Evolutionary conservation across 202 grass and related monocot genomes (phyloP).

Genomic region (Bolboschoenoplectus hybrid): DNA sequence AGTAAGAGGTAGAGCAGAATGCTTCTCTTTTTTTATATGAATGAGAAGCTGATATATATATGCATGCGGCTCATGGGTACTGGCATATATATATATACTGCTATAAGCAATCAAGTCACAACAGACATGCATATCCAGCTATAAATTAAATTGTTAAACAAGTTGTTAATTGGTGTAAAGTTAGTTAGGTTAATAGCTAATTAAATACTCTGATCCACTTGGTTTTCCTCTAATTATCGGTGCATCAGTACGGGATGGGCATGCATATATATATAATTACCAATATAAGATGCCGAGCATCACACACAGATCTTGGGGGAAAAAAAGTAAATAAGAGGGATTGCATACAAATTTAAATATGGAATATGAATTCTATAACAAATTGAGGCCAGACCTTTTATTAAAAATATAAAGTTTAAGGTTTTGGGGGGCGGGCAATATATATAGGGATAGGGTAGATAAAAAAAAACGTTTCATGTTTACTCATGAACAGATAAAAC

Average conservation of each 20-base stretch:
- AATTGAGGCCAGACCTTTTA: too few species aligned
- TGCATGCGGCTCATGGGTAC: not conserved
- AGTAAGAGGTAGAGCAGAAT: not conserved
- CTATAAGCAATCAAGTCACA: constrained; percentile 16
- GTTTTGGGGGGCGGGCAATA: too few species aligned
- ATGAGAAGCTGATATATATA: not conserved
- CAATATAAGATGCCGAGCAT: not conserved
- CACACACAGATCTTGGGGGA: not conserved
- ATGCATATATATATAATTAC: not conserved
- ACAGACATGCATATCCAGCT: not conserved
- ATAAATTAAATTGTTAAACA: not conserved
- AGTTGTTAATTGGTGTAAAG: not conserved
- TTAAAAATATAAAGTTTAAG: too few species aligned
- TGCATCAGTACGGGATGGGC: constrained; percentile 20
- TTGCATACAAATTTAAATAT: not conserved
- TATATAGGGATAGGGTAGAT: not conserved
- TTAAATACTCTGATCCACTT: too few species aligned
- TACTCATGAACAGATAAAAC: constrained; percentile 13
- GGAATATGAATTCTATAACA: too few species aligned
- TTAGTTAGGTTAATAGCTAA: not conserved
- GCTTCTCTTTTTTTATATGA: constrained; percentile 19
- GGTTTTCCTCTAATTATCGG: not conserved
- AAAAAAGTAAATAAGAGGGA: not conserved
- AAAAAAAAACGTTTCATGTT: constrained; percentile 5
- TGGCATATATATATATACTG: not conserved